Evolutionary conservation across 2,329 filamentous ascomycete genomes (phyloP), one percentile per base, ranked within the genome.

Genomic region (Ambrosiella cleistominuta): DNA sequence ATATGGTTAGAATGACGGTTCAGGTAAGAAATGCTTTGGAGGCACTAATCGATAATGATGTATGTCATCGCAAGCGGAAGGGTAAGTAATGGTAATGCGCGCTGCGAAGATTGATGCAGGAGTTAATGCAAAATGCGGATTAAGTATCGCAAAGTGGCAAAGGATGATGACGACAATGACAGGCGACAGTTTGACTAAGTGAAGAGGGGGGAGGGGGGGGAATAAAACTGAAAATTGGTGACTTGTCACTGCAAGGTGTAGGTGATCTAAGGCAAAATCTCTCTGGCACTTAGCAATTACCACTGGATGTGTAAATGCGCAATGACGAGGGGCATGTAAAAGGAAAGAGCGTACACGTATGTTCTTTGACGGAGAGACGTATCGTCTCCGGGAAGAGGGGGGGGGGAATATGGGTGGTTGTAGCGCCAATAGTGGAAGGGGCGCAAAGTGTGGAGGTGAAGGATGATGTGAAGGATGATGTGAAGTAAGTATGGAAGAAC

Each of bases 1-100:
- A 40, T 37, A 35, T n/a, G 56, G 56, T 57, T 57, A 57, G 56
- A 57, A 38, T 17, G n/a, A 47, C 7, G 44, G 12, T 2, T 42
- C 15, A 47, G 19, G 47, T 6, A 40, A 49, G 35, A 54, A 54
- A 39, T 17, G 13, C 35, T 37, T 2, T 54, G 37, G 39, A 38
- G n/a, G 38, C 17, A 17, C 35, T 54, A 54, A 17, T 54, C n/a
- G 52, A 27, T 37, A 56, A 47, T 56, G 38, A 9, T 11, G 36
- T 17, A 40, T 13, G 36, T 54, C 15, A 7, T 35, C 13, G n/a
- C n/a, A n/a, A 11, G 19, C 13, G n/a, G 19, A 15, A 47, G n/a
- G 19, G n/a, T 13, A 38, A 40, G 36, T 54, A 39, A 37, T 54
- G 36, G 36, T 38, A 52, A 15, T 36, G n/a, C 35, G n/a, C 15